Evolutionary conservation across 169 alveolate genomes (phyloP), one percentile per base, ranked within the genome.

Genomic region (Cryptosporidium ryanae): DNA sequence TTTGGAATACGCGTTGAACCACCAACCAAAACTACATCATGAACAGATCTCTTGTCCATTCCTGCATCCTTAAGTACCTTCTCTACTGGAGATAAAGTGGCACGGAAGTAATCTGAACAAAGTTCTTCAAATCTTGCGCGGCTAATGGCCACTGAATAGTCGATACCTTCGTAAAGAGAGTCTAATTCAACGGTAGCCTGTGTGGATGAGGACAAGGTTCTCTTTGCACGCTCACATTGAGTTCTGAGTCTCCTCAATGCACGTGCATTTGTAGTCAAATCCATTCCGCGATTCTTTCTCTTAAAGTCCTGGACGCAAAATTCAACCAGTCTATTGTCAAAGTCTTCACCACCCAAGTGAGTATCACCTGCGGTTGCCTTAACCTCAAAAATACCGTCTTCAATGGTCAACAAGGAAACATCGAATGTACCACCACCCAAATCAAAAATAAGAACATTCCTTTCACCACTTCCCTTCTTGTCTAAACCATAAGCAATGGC

Each of bases 291-390:
- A 90, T 95, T 94, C 94, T 95, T 95, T 90, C 97, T 93, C 94
- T 96, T 94, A 91, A 98, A 96, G 89, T 96, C 98, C 90, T 96
- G 96, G 61, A 96, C 96, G 92, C 98, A 97, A 92, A 94, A 97
- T 65, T 98, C 98, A 21, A 98, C 96, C 49, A 98, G 89, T 76
- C 98, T 94, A 89, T 98, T 95, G 94, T 98, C 99, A 92, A 98
- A 98, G 90, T 98, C 99, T 91, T 98, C 99, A 27, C 99, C 99
- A 64, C 99, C 99, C 82, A 98, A 92, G 90, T 97, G 99, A 21
- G 99, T 98, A 91, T 98, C 99, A 54, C 99, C 99, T 29, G 98
- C 97, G 10, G 99, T 98, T 43, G 99, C 99, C 93, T 95, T 96
- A 31, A 98, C 99, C 89, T 98, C 99, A 91, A 97, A 96, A 52